phyloP scores from a whole-genome alignment of 1,139 yeast species.

The Schwanniomyces etchellsii region DNA sequence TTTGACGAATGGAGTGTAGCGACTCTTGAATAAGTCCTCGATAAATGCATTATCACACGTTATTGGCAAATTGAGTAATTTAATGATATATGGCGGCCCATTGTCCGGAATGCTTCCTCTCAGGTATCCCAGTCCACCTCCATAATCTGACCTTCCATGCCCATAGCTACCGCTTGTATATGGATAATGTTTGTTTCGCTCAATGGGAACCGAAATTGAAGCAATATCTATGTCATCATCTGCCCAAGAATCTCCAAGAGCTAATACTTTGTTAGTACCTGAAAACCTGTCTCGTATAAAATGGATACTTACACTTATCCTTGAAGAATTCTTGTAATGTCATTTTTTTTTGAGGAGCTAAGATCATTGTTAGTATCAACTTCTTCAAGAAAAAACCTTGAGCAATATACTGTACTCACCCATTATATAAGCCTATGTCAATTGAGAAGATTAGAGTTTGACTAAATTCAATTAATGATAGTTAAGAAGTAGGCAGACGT shows the following conservation, averaged over 20 bases:
- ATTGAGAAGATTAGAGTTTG: too few relatives aligned
- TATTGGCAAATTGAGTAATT: conserved; percentile 46
- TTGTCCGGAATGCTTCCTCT: conserved; percentile 13
- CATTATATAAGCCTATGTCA: too few relatives aligned
- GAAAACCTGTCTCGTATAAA: neutral
- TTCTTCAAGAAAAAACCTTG: too few relatives aligned
- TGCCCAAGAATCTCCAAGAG: conserved; percentile 67
- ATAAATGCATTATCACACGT: conserved; percentile 33
- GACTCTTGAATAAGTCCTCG: conserved; percentile 37
- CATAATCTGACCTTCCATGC: conserved; percentile 6
- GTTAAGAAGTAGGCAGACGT: too few relatives aligned
- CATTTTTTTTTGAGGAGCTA: conserved; percentile 42
- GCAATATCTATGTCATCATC: conserved; percentile 70
- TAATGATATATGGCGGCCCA: conserved; percentile 56
- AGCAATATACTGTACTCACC: too few relatives aligned
- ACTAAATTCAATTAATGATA: too few relatives aligned
- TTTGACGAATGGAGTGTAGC: conserved; percentile 35
- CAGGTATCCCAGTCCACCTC: conserved; percentile 8
- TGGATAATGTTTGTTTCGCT: conserved; percentile 14
- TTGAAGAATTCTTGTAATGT: conserved; percentile 48
- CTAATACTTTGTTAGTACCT: conserved; percentile 21
- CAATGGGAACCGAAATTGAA: conserved; percentile 56
- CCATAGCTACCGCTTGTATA: conserved; percentile 7
- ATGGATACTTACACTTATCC: conserved; percentile 42
- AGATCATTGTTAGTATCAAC: too few relatives aligned